phyloP scores from a whole-genome alignment of 2,329 filamentous ascomycete species.

The Fusarium oxysporum region DNA sequence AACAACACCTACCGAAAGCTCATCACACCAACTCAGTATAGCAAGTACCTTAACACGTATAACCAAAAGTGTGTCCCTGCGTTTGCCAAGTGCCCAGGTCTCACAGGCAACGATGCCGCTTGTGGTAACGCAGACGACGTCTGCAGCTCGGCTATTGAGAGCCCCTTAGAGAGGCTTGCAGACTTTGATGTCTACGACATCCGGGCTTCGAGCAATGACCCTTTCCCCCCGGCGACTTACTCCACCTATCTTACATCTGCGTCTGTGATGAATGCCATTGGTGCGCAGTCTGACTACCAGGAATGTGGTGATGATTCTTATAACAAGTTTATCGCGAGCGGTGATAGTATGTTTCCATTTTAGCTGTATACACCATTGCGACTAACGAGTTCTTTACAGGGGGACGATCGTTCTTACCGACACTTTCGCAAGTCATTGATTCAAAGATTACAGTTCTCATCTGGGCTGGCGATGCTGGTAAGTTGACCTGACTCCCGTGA shows the following conservation, averaged over 20 bases:
- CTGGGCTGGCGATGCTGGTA: conserved; percentile 66
- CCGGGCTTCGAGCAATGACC: conserved; percentile 43
- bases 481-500: too few relatives aligned
- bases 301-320: conserved; percentile 34
- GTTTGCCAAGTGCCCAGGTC: conserved; percentile 39
- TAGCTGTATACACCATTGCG: rapidly evolving
- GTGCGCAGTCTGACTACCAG: conserved; percentile 32
- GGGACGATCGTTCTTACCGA: conserved; percentile 57
- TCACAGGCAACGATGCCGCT: conserved; percentile 34
- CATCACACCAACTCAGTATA: conserved; percentile 31
- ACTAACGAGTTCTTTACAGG: conserved; percentile 38
- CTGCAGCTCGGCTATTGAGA: conserved; percentile 39
- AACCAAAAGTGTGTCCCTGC: conserved; percentile 40
- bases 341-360: conserved; percentile 32
- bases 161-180: conserved; percentile 23
- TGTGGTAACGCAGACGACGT: conserved; percentile 43
- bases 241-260: conserved; percentile 23
- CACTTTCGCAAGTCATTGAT: conserved; percentile 58
- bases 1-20: conserved; percentile 50
- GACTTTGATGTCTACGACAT: conserved; percentile 62
- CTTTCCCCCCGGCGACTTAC: conserved; percentile 36
- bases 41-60: conserved; percentile 45
- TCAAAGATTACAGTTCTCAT: conserved; percentile 61
- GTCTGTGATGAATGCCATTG: conserved; percentile 35
- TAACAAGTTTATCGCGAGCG: conserved; percentile 30